A percentile compares a stretch with the other conserved stretches of the same genome.
phyloP scores from a whole-genome alignment of 2,329 filamentous ascomycete species.

The Fusarium citri region DNA sequence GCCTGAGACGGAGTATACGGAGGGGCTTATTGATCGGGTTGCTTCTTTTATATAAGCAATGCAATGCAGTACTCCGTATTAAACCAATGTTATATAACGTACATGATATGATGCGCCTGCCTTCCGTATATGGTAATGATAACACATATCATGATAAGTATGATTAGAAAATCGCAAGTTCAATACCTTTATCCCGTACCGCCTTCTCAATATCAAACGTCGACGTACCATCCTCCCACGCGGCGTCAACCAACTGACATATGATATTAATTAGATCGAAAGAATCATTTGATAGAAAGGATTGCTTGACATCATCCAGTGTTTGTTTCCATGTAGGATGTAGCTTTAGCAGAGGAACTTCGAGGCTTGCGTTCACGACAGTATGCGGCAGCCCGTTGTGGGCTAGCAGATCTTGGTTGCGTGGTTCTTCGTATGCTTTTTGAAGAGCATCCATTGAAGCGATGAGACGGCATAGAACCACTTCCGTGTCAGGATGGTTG shows the following conservation, averaged over 20 bases:
- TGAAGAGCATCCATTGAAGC: conserved; percentile 40
- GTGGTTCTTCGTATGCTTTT: conserved; percentile 35
- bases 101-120: neutral
- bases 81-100: neutral
- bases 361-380: conserved; percentile 31
- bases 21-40: conserved; percentile 43
- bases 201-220: conserved; percentile 37
- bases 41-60: conserved; percentile 27
- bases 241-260: conserved; percentile 35
- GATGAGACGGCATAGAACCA: conserved; percentile 40
- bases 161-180: conserved; percentile 35
- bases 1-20: conserved; percentile 48
- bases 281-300: conserved; percentile 16
- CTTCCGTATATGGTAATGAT: neutral
- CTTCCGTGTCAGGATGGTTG: conserved; percentile 20
- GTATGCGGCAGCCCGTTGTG: conserved; percentile 40
- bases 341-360: conserved; percentile 32
- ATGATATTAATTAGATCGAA: conserved; percentile 28
- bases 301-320: conserved; percentile 25
- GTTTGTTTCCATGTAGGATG: conserved; percentile 35
- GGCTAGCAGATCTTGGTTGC: conserved; percentile 35
- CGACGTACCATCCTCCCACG: conserved; percentile 36
- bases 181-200: conserved; percentile 13
- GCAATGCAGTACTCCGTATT: neutral
- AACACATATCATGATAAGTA: no score